A percentile compares a stretch with the other conserved stretches of the same genome.
Evolutionary conservation across 306 rosid species (phyloP).

Genomic region (Arachis hypogaea): DNA sequence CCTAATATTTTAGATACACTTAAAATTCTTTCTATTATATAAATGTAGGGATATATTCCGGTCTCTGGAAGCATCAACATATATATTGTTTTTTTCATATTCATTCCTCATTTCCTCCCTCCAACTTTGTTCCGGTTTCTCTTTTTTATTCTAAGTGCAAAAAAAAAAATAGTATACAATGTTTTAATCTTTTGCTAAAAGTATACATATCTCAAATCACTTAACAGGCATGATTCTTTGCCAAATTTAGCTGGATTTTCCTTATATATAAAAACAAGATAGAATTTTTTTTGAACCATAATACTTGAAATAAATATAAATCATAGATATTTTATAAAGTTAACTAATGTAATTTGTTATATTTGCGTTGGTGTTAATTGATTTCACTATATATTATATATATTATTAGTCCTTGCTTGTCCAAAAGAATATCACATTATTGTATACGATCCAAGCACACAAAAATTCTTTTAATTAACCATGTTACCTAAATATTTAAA

Average conservation of each 20-base stretch:
- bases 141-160: background rate
- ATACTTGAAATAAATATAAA: background rate
- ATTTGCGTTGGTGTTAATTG: no score
- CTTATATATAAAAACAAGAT: background rate
- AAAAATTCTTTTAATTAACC: no score
- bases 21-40: no score
- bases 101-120: background rate
- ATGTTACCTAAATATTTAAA: no score
- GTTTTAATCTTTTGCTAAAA: background rate
- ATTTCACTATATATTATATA: no score
- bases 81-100: background rate
- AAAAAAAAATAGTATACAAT: background rate
- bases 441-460: no score
- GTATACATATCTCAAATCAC: conserved; percentile 6
- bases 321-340: no score
- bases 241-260: conserved; percentile 23
- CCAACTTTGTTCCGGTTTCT: background rate
- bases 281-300: background rate
- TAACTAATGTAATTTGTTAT: no score
- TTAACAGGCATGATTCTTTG: conserved; percentile 14
- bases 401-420: no score
- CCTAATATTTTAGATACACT: no score
- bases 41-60: background rate
- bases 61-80: conserved; percentile 18
- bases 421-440: no score